Percentiles rank a stretch among this genome's conserved stretches.
phyloP scores from a whole-genome alignment of 163 green algal species.

The Scenedesmus sp. region DNA sequence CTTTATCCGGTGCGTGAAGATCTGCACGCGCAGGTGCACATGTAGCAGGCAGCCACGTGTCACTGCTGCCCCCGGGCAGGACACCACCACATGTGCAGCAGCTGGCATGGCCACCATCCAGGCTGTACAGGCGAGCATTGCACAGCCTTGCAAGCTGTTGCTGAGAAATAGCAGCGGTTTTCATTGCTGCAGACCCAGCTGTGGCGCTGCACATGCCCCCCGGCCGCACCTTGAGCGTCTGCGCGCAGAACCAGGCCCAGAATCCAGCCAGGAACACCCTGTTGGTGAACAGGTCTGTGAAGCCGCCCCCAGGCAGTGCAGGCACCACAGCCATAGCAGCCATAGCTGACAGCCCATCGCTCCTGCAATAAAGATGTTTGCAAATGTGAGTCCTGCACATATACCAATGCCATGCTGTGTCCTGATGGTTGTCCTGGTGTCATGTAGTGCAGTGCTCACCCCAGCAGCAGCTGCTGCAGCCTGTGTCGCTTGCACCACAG shows the following conservation, averaged over 20 bases:
- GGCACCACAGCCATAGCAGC: constrained; percentile 42
- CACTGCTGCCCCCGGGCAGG: not conserved
- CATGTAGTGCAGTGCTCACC: not conserved
- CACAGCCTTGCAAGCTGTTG: not conserved
- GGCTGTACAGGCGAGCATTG: not conserved
- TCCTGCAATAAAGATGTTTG: not conserved
- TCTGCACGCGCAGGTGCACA: constrained; percentile 61
- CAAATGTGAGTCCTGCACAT: not conserved
- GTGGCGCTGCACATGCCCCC: not conserved
- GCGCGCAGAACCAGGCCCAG: constrained; percentile 87
- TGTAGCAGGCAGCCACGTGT: not conserved
- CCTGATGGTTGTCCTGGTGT: not conserved
- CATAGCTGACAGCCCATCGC: not conserved
- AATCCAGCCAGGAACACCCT: constrained; percentile 91
- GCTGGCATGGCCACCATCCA: not conserved
- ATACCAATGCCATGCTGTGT: too few species aligned
- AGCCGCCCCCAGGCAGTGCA: constrained; percentile 55
- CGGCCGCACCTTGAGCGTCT: constrained; percentile 84
- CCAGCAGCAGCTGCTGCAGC: constrained; percentile 37
- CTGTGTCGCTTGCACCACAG: constrained; percentile 28
- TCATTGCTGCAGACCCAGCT: not conserved
- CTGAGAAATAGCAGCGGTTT: not conserved
- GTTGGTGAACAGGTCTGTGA: constrained; percentile 78
- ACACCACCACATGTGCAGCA: not conserved
- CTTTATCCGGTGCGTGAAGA: constrained; percentile 91